Percentiles rank a stretch among this genome's conserved stretches.
Evolutionary conservation across 129 eudicot genomes (phyloP).

Genomic region (Flaveria ramosissima): DNA sequence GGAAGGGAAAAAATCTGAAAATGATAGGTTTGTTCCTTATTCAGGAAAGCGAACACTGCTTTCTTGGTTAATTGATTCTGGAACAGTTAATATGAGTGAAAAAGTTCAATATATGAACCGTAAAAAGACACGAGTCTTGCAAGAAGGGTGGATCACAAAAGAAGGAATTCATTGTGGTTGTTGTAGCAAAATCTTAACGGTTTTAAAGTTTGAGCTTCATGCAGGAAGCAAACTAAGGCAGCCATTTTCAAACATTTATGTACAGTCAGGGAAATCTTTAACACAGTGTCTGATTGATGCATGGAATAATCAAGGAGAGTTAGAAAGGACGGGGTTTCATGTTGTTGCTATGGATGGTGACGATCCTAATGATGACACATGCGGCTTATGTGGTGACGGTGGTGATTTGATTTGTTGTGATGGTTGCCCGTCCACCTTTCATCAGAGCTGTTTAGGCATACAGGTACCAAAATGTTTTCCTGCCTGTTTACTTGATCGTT

Average conservation of each 20-base stretch:
- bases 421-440: conserved; percentile 91
- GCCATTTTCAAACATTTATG: conserved; percentile 67
- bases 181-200: conserved; percentile 79
- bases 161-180: conserved; percentile 96
- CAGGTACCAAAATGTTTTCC: conserved; percentile 43
- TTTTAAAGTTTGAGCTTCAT: conserved; percentile 91
- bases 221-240: conserved; percentile 87
- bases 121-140: conserved; percentile 68
- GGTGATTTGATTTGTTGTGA: conserved; percentile 94
- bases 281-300: conserved; percentile 85
- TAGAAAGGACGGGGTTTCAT: conserved; percentile 52
- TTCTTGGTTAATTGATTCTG: conserved; percentile 84
- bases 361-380: conserved; percentile 89
- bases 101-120: conserved; percentile 86
- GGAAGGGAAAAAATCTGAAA: conserved; percentile 55
- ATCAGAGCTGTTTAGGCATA: conserved; percentile 80
- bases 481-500: neutral
- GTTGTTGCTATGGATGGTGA: conserved; percentile 76
- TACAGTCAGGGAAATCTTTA: conserved; percentile 72
- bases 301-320: conserved; percentile 84
- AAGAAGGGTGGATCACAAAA: conserved; percentile 93
- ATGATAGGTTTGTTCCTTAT: conserved; percentile 67
- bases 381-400: conserved; percentile 91
- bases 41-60: conserved; percentile 75
- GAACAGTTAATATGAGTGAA: conserved; percentile 59